phyloP scores from a whole-genome alignment of 176 grass and related monocot species.

The Oryza nivara region DNA sequence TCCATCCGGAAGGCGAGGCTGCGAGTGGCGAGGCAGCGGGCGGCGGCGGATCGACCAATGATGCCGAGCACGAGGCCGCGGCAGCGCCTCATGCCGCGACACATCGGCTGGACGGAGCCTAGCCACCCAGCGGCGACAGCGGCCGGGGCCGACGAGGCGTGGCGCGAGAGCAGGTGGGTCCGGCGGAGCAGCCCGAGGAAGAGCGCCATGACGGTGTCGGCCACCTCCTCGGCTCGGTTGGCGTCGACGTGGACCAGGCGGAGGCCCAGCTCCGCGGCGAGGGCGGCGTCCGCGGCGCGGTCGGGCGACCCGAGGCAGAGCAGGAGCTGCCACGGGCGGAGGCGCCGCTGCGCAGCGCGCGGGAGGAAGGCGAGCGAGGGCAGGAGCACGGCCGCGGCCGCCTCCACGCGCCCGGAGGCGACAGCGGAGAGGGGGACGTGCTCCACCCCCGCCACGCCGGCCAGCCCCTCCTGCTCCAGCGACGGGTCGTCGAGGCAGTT shows the following conservation, averaged over 20 bases:
- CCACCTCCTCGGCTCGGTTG: constrained; percentile 86
- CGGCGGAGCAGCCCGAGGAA: constrained; percentile 80
- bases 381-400: constrained; percentile 67
- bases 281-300: constrained; percentile 78
- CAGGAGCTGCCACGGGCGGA: constrained; percentile 92
- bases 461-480: constrained; percentile 71
- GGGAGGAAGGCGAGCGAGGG: constrained; percentile 82
- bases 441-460: constrained; percentile 67
- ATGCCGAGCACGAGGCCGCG: constrained; percentile 92
- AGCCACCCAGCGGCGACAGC: constrained; percentile 69
- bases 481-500: constrained; percentile 86
- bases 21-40: constrained; percentile 82
- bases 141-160: constrained; percentile 63
- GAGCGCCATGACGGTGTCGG: constrained; percentile 96
- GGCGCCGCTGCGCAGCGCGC: constrained; percentile 81
- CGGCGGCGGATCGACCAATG: constrained; percentile 75
- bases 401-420: constrained; percentile 65
- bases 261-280: constrained; percentile 80
- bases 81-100: constrained; percentile 89
- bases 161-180: constrained; percentile 80
- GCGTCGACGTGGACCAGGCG: constrained; percentile 83
- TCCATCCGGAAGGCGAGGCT: constrained; percentile 95
- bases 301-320: constrained; percentile 89
- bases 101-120: constrained; percentile 76
- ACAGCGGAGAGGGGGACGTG: constrained; percentile 74